Conservation (phyloP, 2,329 filamentous ascomycete genomes). For the Penicillium sp. region DNA sequence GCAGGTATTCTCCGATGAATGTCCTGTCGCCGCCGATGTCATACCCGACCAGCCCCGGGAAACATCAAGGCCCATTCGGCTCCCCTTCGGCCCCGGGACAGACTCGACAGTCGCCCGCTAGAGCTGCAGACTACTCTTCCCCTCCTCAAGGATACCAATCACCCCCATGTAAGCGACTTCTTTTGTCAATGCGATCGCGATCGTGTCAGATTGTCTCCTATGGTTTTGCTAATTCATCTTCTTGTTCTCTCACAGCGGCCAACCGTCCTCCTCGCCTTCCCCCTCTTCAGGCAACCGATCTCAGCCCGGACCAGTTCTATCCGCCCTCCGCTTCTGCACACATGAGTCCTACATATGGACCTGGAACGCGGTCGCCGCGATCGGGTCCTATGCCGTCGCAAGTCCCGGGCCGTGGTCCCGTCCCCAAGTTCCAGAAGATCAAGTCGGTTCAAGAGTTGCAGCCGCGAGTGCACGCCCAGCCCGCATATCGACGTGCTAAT, state of each 20-base stretch:
- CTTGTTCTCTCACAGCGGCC: constrained; percentile 38
- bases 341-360: constrained; percentile 70
- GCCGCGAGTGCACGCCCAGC: constrained; percentile 84
- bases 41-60: constrained; percentile 70
- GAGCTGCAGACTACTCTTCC: constrained; percentile 64
- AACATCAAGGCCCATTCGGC: constrained; percentile 57
- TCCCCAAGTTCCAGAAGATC: constrained; percentile 87
- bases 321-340: constrained; percentile 72
- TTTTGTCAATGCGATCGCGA: neutral
- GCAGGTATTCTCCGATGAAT: constrained; percentile 97
- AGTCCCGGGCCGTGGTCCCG: constrained; percentile 64
- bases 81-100: constrained; percentile 57
- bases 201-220: neutral
- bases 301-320: constrained; percentile 72
- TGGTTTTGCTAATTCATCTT: neutral
- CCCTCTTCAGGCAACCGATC: constrained; percentile 72
- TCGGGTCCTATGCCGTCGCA: constrained; percentile 51
- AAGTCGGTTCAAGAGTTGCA: constrained; percentile 74
- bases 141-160: constrained; percentile 65
- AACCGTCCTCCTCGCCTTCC: constrained; percentile 70
- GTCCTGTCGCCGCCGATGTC: constrained; percentile 79
- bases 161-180: constrained; percentile 57
- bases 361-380: constrained; percentile 58
- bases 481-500: constrained; percentile 88
- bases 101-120: constrained; percentile 78